Conservation (phyloP, 176 grass and related monocot species). For the Musa schizocarpa region DNA sequence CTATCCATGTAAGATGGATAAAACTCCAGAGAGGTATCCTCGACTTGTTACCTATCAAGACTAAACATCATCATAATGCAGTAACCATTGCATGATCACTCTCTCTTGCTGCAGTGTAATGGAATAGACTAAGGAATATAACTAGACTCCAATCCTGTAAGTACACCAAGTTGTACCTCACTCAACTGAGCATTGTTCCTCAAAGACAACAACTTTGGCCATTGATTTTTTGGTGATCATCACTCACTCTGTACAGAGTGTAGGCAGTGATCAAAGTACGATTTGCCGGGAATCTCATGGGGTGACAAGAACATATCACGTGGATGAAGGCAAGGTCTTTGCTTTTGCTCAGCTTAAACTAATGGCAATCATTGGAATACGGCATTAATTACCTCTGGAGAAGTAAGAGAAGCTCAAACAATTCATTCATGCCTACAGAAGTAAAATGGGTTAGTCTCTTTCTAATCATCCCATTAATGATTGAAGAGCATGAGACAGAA, state of each 20-base stretch:
- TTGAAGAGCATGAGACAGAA: too few species aligned
- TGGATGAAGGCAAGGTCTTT: neutral
- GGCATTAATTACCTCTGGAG: neutral
- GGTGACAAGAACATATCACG: neutral
- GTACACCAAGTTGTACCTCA: too few species aligned
- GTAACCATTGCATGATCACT: too few species aligned
- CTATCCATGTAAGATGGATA: too few species aligned
- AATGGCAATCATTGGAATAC: slow-evolving; percentile 10
- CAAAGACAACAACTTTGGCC: neutral
- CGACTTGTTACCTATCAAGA: too few species aligned
- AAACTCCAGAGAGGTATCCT: too few species aligned
- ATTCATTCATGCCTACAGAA: too few species aligned
- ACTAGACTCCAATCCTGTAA: neutral
- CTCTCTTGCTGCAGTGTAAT: too few species aligned
- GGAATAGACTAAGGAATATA: neutral
- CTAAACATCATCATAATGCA: too few species aligned
- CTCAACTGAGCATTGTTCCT: too few species aligned
- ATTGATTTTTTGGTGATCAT: neutral
- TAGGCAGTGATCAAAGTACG: neutral
- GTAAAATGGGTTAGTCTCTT: too few species aligned
- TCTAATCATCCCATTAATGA: neutral
- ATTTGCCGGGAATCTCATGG: neutral
- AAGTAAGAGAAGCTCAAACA: neutral
- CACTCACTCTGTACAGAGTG: too few species aligned
- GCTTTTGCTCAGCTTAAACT: neutral